Evolutionary conservation across 1,284 basidiomycete genomes (phyloP).

Genomic region (Apiotrichum gracile): DNA sequence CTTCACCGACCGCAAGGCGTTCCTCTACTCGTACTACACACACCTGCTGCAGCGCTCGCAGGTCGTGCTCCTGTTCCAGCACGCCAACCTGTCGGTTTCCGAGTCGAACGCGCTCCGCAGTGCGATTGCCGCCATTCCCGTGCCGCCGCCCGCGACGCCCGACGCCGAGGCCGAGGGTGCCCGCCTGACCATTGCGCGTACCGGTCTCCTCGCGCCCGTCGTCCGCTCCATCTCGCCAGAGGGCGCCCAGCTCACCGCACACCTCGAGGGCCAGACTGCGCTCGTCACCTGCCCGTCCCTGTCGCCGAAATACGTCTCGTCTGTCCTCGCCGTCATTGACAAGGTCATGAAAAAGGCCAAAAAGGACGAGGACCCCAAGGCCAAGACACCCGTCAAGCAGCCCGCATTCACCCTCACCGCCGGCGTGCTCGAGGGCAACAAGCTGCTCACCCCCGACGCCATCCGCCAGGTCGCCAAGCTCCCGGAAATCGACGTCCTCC

Average conservation of each 20-base stretch:
- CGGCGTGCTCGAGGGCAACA: slow-evolving; percentile 41
- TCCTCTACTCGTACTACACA: slow-evolving; percentile 43
- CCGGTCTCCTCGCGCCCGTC: slow-evolving; percentile 36
- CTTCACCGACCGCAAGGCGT: slow-evolving; percentile 44
- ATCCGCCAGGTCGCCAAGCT: slow-evolving; percentile 35
- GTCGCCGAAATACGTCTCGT: slow-evolving; percentile 43
- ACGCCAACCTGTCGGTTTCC: slow-evolving; percentile 41
- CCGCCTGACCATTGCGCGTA: slow-evolving; percentile 40
- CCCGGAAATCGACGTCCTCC: slow-evolving; percentile 43
- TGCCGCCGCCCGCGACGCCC: slow-evolving; percentile 17
- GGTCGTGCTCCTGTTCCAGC: slow-evolving; percentile 47
- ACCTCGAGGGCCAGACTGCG: slow-evolving; percentile 27
- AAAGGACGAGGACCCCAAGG: slow-evolving; percentile 18
- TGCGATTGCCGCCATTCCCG: slow-evolving; percentile 34
- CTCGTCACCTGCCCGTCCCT: slow-evolving; percentile 41
- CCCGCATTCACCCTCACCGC: slow-evolving; percentile 42
- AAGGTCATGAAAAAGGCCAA: slow-evolving; percentile 25
- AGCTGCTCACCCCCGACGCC: slow-evolving; percentile 22
- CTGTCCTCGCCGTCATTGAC: slow-evolving; percentile 36
- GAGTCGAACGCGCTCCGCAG: slow-evolving; percentile 38
- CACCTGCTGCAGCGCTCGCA: slow-evolving; percentile 41
- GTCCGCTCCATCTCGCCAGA: slow-evolving; percentile 22
- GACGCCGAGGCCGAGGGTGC: slow-evolving; percentile 13
- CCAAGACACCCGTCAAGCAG: slow-evolving; percentile 22
- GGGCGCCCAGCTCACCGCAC: slow-evolving; percentile 1